Evolutionary conservation across 2,329 filamentous ascomycete species (phyloP).

Genomic region (Periconia macrospinosa): DNA sequence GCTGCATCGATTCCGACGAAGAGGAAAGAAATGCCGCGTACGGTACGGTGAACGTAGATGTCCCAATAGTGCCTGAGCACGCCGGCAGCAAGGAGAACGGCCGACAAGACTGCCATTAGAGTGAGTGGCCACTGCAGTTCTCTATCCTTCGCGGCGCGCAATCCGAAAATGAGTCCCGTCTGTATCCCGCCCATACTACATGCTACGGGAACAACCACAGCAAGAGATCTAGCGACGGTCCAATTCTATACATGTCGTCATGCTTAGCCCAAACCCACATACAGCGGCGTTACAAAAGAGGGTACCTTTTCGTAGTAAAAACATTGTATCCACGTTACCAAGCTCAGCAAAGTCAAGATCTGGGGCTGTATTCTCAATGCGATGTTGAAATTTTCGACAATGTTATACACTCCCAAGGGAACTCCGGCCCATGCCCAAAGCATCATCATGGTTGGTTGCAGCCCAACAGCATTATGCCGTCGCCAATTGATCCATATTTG

Average conservation of each 20-base stretch:
- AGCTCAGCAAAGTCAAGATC: slow-evolving; percentile 55
- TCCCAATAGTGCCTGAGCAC: slow-evolving; percentile 71
- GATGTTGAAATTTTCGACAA: slow-evolving; percentile 56
- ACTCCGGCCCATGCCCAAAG: slow-evolving; percentile 70
- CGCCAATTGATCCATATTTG: slow-evolving; percentile 71
- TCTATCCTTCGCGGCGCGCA: slow-evolving; percentile 49
- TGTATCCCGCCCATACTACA: slow-evolving; percentile 62
- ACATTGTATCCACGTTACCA: slow-evolving; percentile 60
- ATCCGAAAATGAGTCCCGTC: slow-evolving; percentile 60
- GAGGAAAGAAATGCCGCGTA: slow-evolving; percentile 71
- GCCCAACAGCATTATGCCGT: slow-evolving; percentile 65
- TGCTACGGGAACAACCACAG: slow-evolving; percentile 56
- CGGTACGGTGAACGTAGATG: slow-evolving; percentile 67
- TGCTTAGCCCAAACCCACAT: slow-evolving; percentile 6
- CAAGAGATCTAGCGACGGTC: slow-evolving; percentile 52
- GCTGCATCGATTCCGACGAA: slow-evolving; percentile 72
- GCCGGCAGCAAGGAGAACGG: slow-evolving; percentile 64
- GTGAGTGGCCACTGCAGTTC: slow-evolving; percentile 63
- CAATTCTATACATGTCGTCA: slow-evolving; percentile 49
- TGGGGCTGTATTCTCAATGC: slow-evolving; percentile 60
- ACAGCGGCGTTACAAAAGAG: background rate
- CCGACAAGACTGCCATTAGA: slow-evolving; percentile 68
- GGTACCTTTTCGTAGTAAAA: slow-evolving; percentile 54
- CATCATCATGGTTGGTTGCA: slow-evolving; percentile 73
- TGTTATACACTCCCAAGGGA: slow-evolving; percentile 65